Evolutionary conservation across 805 yeast genomes (phyloP).

Genomic region (Kodamaea kaohsiungensis): DNA sequence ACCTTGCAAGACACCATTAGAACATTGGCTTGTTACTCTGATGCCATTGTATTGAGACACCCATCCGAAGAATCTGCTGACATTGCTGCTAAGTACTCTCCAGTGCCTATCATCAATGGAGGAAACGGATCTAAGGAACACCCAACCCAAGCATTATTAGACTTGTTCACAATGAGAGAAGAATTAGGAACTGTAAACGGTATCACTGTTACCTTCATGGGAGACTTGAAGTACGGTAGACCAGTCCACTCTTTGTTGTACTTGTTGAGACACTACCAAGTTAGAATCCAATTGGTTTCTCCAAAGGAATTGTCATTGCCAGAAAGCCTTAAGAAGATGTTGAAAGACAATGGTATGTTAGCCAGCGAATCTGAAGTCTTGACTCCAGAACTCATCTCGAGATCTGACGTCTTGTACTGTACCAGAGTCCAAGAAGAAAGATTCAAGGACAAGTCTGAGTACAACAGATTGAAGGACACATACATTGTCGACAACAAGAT

Average conservation of each 20-base stretch:
- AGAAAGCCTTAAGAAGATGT: conserved; percentile 63
- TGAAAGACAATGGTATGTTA: conserved; percentile 67
- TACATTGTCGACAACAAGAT: conserved; percentile 92
- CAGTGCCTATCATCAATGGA: conserved; percentile 95
- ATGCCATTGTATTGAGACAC: conserved; percentile 96
- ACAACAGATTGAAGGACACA: conserved; percentile 84
- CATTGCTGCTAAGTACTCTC: conserved; percentile 93
- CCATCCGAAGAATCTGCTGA: conserved; percentile 91
- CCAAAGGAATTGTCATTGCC: conserved; percentile 91
- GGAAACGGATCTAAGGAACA: conserved; percentile 98
- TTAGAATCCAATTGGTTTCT: conserved; percentile 85
- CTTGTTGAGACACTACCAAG: conserved; percentile 88
- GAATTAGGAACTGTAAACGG: conserved; percentile 98
- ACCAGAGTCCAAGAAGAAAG: conserved; percentile 98
- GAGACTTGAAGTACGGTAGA: conserved; percentile 97
- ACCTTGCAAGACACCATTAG: conserved; percentile 95
- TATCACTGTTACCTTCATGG: conserved; percentile 97
- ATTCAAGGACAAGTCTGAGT: conserved; percentile 72
- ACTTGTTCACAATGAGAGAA: conserved; percentile 96
- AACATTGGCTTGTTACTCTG: conserved; percentile 92
- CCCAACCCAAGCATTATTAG: conserved; percentile 98
- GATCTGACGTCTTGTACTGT: conserved; percentile 94
- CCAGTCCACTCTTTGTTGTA: conserved; percentile 96
- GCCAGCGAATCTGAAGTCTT: conserved; percentile 72
- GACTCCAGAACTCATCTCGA: conserved; percentile 81